Evolutionary conservation across 1,284 basidiomycete species (phyloP).

Genomic region (Ganoderma sp.): DNA sequence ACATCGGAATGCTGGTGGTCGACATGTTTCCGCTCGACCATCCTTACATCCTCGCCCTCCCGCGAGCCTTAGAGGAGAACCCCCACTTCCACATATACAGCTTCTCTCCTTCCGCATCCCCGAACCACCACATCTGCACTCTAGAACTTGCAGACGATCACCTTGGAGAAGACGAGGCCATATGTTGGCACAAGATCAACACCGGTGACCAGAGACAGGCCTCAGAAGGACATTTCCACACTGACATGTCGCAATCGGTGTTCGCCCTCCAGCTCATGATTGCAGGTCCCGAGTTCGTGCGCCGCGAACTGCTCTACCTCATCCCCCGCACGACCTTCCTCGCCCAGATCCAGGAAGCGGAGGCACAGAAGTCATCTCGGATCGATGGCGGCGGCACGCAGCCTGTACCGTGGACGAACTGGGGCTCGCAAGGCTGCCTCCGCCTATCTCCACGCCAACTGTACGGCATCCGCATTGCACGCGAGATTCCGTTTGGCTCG

Average conservation of each 20-base stretch:
- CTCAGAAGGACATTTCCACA: neutral
- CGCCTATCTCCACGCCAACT: no score
- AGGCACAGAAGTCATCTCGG: neutral
- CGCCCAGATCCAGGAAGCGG: neutral
- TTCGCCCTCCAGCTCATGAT: neutral
- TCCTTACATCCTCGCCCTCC: neutral
- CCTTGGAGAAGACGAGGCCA: neutral
- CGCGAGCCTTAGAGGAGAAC: no score
- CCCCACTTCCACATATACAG: neutral
- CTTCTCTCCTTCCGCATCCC: neutral
- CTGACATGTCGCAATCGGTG: neutral
- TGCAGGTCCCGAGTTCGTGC: neutral
- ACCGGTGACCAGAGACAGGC: neutral
- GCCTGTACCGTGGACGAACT: neutral
- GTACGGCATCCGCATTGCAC: no score
- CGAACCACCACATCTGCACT: neutral
- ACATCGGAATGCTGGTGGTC: neutral
- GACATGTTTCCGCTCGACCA: neutral
- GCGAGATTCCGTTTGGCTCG: no score
- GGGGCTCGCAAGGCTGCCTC: neutral
- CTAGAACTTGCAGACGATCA: neutral
- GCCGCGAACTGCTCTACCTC: neutral
- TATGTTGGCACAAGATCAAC: neutral
- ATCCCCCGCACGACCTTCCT: neutral
- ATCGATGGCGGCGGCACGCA: neutral